Evolutionary conservation across 164 flowering plant species (phyloP), one percentile per base, ranked within the genome.

Genomic region (Aristolochia fimbriata): DNA sequence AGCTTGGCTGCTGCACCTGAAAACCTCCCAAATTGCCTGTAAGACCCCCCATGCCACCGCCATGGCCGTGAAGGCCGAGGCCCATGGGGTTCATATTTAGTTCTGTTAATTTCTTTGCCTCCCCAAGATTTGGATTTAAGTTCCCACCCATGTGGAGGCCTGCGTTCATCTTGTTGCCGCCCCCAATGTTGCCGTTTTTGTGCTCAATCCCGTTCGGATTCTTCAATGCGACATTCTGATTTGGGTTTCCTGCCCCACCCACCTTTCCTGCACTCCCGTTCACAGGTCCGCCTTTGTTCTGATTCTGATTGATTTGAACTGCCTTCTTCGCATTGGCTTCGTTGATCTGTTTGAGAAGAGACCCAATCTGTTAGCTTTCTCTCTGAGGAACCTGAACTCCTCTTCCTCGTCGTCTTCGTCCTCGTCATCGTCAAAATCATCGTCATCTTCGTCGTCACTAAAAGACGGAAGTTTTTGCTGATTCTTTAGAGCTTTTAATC

Each of bases 351-450:
- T 33, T 52, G 20, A 65, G 68, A n/a, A 65, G 25, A 52, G 22
- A 31, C 37, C 68, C 62, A 65, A 13, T 27, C 27, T 57, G 67
- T 24, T 58, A 6, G 37, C 50, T n/a, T 46, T 58, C 33, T 64
- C 61, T 21, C 22, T 43, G 25, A 59, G 52, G 45, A 45, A 55
- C 49, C 50, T 55, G 23, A 43, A 37, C 47, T 73, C 81, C 0
- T 80, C 86, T 20, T 72, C 79, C 1, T 75, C 81, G 4, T 73
- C 75, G n/a, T n/a, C n/a, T n/a, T n/a, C n/a, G 0, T 77, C 83
- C 0, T 71, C 87, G 25, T 68, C 79, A 14, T 75, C 77, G 17
- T 73, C 74, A 15, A 22, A 25, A 24, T 59, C 62, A 1, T 70
- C 80, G 8, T 80, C 80, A 5, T 73, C 77, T 8, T 80, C 85